Evolutionary conservation across 441 rosid genomes (phyloP).

Genomic region (Gossypium aridum): DNA sequence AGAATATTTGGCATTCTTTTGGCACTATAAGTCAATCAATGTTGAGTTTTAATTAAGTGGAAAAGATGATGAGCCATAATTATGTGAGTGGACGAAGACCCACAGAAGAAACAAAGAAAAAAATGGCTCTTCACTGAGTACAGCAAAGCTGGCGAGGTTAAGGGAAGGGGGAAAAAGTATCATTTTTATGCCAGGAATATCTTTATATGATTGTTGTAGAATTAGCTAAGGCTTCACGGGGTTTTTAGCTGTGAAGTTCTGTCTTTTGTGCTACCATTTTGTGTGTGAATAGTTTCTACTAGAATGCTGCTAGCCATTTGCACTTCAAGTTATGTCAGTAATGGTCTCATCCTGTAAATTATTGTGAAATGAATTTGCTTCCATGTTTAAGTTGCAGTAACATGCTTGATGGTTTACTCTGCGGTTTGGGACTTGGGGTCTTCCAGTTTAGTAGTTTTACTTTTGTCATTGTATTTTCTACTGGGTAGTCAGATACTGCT

Average conservation of each 20-base stretch:
- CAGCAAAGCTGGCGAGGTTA: not conserved
- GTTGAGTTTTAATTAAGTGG: not conserved
- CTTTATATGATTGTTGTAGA: slow-evolving; percentile 1
- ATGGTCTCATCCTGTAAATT: not conserved
- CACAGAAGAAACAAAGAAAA: not conserved
- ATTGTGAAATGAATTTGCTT: not conserved
- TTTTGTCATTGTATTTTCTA: not conserved
- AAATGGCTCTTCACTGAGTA: not conserved
- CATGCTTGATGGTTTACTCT: not conserved
- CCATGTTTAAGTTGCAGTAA: not conserved
- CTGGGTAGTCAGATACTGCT: not conserved
- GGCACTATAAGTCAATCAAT: not conserved
- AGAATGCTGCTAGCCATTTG: not conserved
- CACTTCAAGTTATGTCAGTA: not conserved
- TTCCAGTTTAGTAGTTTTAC: not conserved
- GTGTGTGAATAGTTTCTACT: not conserved
- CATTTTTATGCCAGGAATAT: not conserved
- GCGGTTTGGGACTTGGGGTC: not conserved
- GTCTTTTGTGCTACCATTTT: not conserved
- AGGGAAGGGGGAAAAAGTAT: not conserved
- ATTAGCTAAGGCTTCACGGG: not conserved
- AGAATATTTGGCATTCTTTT: not conserved
- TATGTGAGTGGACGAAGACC: not conserved
- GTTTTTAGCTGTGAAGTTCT: not conserved
- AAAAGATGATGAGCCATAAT: not conserved